phyloP scores from a whole-genome alignment of 257 asterid species.

The Nicotiana sylvestris region DNA sequence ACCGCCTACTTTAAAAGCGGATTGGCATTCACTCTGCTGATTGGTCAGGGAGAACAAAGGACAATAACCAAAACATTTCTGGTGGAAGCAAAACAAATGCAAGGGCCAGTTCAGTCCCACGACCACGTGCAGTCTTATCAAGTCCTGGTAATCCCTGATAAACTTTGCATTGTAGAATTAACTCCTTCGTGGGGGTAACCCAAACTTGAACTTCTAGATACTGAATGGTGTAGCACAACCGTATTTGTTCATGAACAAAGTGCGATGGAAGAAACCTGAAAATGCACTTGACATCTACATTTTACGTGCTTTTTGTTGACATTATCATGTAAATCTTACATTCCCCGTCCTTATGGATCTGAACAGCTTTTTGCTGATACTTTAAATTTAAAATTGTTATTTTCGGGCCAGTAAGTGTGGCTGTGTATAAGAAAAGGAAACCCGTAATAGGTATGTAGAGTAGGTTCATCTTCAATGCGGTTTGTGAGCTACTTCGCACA shows the following conservation, averaged over 20 bases:
- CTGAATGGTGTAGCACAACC: background rate
- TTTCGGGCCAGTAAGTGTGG: background rate
- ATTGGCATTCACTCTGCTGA: background rate
- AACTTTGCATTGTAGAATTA: background rate
- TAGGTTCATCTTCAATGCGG: background rate
- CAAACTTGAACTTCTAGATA: background rate
- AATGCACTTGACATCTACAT: background rate
- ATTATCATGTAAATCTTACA: background rate
- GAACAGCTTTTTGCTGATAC: background rate
- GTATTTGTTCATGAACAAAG: background rate
- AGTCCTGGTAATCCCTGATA: conserved; percentile 59
- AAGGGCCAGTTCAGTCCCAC: conserved; percentile 59
- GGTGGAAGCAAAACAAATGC: conserved; percentile 38
- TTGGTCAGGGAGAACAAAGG: conserved; percentile 28
- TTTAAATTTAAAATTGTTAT: background rate
- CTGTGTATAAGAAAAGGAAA: background rate
- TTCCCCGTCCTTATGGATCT: background rate
- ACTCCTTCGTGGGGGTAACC: background rate
- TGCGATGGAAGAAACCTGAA: background rate
- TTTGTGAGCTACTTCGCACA: background rate
- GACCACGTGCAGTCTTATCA: conserved; percentile 96
- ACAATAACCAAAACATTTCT: conserved; percentile 26
- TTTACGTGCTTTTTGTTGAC: background rate
- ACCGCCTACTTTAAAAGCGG: background rate
- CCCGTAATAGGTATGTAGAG: background rate